Base-by-base conservation (phyloP, 1,284 basidiomycete genomes). In the Ustilago nuda region DNA sequence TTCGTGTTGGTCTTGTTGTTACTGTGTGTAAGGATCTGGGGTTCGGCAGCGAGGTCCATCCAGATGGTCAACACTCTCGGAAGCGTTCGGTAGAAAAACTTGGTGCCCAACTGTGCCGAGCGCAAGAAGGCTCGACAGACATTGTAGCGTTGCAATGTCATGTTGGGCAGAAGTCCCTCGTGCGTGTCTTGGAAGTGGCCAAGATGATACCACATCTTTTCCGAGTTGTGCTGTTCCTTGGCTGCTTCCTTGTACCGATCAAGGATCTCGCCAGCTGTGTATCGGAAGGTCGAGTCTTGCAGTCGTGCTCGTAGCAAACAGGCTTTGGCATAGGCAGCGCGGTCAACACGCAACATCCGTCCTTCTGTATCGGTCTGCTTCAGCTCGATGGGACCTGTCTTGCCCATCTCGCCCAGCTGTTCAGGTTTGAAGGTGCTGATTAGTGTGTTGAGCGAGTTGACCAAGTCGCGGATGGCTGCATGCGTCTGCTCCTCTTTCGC, bases 81-180 rank as follows among this genome's bases (percentile, higher is more conserved):
- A 80, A 99, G 90, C 0, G 94, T 95, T 85, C 98, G 95, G 86
- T 96, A 99, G 56, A 98, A 93, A 86, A 93, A 98, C 88, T 99
- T 99, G 52, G 95, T 94, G 12, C 97, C 97, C 79, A 90, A 88
- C 79, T 89, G 88, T 61, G 96, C 91, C 0, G 95, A 93, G 73
- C 89, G 91, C 5, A 90, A 88, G 80, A 92, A 98, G 56, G 91
- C 89, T 74, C 89, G 78, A 93, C 88, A 8, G 90, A 93, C 70
- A 89, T 89, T 43, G 89, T 71, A 67, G 55, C 80, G 79, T 39
- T 81, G 70, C 59, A 75, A 68, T 39, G 79, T 72, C 56, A 70
- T 61, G 58, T 80, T 82, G 27, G 73, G 73, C 89, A 90, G 90
- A 92, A 71, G 56, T 89, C 66, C 63, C 39, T 76, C 66, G 43